A percentile compares a stretch with the other conserved stretches of the same genome.
These are phyloP conservation scores for Fusarium sp. DNA, from an alignment of 2,329 filamentous ascomycete species.

Conservation along the genomic window DNA sequence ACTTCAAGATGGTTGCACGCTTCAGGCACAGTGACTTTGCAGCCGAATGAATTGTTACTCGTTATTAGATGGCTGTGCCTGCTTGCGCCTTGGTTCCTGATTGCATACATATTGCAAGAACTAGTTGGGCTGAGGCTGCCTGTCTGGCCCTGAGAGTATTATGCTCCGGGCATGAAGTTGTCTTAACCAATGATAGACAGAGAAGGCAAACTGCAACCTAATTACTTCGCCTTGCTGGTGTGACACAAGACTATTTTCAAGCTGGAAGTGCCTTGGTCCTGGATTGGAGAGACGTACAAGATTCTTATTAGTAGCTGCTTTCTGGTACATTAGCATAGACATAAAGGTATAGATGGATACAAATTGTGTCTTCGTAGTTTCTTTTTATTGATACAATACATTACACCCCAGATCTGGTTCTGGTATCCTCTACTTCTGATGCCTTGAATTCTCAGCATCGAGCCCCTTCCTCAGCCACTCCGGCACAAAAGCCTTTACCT, in stretches of 20 bases:
- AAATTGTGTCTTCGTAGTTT: background rate
- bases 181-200: background rate
- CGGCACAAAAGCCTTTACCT: conserved; percentile 85
- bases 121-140: background rate
- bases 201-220: background rate
- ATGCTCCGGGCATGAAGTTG: background rate
- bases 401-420: conserved; percentile 7
- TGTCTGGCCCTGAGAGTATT: background rate
- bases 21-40: background rate
- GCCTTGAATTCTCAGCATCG: conserved; percentile 42
- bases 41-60: background rate
- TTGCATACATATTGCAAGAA: background rate
- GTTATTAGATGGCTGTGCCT: conserved; percentile 3
- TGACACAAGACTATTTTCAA: background rate
- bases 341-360: background rate
- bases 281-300: background rate
- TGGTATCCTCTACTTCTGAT: conserved; percentile 20
- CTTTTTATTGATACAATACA: conserved; percentile 26
- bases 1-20: background rate
- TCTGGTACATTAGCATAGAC: background rate
- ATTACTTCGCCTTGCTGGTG: background rate
- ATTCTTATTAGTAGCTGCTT: background rate
- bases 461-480: conserved; percentile 71
- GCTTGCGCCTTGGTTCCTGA: background rate
- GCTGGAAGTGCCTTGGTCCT: background rate